Base-by-base conservation (phyloP, 176 grass and related monocot species). In the Saccharum spontaneum region DNA sequence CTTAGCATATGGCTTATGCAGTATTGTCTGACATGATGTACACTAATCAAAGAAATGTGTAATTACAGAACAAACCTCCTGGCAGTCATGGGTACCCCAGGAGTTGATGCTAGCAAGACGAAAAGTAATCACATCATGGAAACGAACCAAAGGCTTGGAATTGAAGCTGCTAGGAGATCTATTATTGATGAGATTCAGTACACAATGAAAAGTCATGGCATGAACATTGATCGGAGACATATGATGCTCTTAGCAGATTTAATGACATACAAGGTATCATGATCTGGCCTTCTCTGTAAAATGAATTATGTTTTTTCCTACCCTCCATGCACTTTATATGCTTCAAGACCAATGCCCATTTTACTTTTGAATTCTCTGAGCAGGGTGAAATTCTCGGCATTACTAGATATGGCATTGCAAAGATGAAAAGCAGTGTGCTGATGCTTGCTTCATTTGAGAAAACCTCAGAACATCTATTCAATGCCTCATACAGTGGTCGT, bases 241-340 rank as follows among this genome's bases (percentile, higher is more conserved):
- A 98, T 98, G 96, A 95, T 93, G 91, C 96, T 98, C 79, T 86
- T 98, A 71, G 96, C 91, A 78, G 96, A 98, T 89, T 87, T 98
- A 71, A 98, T 98, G 96, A 98, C 96, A 81, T 98, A 95, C 68
- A 98, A 95, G 87, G 93, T 93, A 78, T 59, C 65, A 33, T 5
- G 22, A 11, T 30, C 3, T 48, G 23, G 24, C 80, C 28, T 87
- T 38, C 24, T 45, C 72, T 87, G 76, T 24, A 23, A 33, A 64
- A 12, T 67, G 26, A 4, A 77, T 82, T 5, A 14, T 52, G 49
- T 62, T 76, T 48, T 48, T 8, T 3, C n/a, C 40, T 70, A 31
- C 30, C 48, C 22, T 77, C 10, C 10, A 62, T 75, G 31, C 31
- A 7, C 13, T 79, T 43, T 50, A 49, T 23, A 75, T 84, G 38